A percentile compares a stretch with the other conserved stretches of the same genome.
Conservation (phyloP, 345 rosid species). For the Acer negundo region DNA sequence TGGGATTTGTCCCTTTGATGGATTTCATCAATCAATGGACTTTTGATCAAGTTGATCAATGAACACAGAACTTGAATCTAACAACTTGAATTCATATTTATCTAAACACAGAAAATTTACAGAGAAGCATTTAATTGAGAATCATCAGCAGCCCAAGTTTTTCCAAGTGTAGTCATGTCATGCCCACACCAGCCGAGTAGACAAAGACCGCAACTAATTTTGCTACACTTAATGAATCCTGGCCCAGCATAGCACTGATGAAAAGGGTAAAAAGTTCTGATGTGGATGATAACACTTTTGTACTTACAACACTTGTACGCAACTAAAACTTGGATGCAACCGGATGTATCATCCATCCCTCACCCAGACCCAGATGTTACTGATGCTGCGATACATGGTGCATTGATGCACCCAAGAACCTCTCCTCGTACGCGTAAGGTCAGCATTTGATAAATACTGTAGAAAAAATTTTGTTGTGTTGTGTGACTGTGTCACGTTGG, state of each 20-base stretch:
- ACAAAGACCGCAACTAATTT: conserved; percentile 91
- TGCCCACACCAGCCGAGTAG: conserved; percentile 89
- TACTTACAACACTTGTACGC: no score
- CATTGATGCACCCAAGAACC: no score
- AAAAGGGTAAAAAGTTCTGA: conserved; percentile 98
- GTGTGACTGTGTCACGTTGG: no score
- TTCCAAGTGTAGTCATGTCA: conserved; percentile 85
- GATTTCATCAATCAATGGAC: conserved; percentile 56
- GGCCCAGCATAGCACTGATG: conserved; percentile 76
- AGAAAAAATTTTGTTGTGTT: no score
- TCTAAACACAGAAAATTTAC: conserved; percentile 47
- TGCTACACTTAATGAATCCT: conserved; percentile 79
- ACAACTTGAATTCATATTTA: conserved; percentile 39
- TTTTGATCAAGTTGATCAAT: conserved; percentile 40
- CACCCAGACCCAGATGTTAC: no score
- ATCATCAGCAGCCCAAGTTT: conserved; percentile 97
- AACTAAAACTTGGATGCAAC: no score
- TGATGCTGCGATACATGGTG: no score
- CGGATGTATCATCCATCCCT: no score
- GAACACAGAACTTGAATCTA: conserved; percentile 42
- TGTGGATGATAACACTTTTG: no score
- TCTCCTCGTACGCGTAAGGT: no score
- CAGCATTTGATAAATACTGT: no score
- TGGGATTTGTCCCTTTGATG: conserved; percentile 42
- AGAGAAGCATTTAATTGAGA: conserved; percentile 52